Evolutionary conservation across 768 basidiomycete genomes (phyloP), one percentile per base, ranked within the genome.

Genomic region (Boletus vinaceobasis): DNA sequence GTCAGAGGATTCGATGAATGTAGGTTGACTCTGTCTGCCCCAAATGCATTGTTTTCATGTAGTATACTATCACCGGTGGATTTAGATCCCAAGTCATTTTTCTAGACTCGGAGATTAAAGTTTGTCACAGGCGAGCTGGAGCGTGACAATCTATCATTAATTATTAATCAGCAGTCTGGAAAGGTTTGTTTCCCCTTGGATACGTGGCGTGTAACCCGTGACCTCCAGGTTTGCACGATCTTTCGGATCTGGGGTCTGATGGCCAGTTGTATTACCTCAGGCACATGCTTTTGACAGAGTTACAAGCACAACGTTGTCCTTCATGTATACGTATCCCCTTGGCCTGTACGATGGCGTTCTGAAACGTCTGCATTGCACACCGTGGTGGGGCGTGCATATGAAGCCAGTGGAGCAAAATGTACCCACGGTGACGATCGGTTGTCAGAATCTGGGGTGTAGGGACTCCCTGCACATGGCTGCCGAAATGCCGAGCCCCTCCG

Each of bases 401-500:
- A 23, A 23, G 23, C 23, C 4, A 23, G 65, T 69, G 67, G 67
- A 68, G 67, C 58, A 45, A 52, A 51, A 23, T 23, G 52, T 15
- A 52, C 58, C 61, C 59, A 64, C 60, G 60, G 51, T 61, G 52
- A 48, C 19, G 44, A 45, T 60, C 65, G 61, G 57, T 57, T 59
- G 54, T 43, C 36, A 59, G 51, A 55, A 68, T 70, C 57, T 65
- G 59, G 68, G 67, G 67, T 69, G 65, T 53, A 23, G 23, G 23
- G 23, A 23, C 23, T 2, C 23, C 2, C 23, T 38, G 23, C 53
- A 50, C 56, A 60, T 60, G 56, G 55, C 48, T 47, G 69, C 69
- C 69, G 69, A 72, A 49, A 70, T 70, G 69, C 69, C 69, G 69
- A 71, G 39, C 48, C 38, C 59, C 60, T 58, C 53, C 43, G 52